A percentile compares a stretch with the other conserved stretches of the same genome.
These are phyloP conservation scores for Babesia ovata DNA, from an alignment of 169 alveolate species.

Conservation along the genomic window DNA sequence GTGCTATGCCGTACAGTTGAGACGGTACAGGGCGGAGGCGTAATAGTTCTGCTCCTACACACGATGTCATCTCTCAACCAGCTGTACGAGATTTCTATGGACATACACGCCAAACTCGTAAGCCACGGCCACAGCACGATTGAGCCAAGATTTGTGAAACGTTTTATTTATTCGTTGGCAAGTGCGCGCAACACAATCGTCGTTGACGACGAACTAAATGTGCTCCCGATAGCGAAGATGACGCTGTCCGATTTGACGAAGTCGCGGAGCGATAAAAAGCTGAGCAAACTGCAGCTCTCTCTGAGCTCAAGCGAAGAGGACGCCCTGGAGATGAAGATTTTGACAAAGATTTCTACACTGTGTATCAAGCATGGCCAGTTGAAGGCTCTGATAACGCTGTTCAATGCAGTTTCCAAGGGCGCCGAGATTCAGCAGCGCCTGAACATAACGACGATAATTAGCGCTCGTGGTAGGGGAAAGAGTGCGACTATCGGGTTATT, in stretches of 20 bases:
- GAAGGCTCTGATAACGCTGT: conserved; percentile 43
- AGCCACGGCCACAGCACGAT: conserved; percentile 84
- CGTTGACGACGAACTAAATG: conserved; percentile 98
- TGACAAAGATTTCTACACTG: conserved; percentile 44
- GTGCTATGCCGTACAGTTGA: conserved; percentile 99
- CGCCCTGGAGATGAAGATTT: conserved; percentile 42
- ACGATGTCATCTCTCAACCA: conserved; percentile 86
- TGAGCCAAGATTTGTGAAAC: conserved; percentile 93
- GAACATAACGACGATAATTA: conserved; percentile 90
- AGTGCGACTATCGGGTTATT: conserved; percentile 97
- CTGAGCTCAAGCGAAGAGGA: conserved; percentile 48
- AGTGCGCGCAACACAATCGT: conserved; percentile 90
- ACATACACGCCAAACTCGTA: conserved; percentile 92
- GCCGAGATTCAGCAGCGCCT: conserved; percentile 35
- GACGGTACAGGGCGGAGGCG: conserved; percentile 99
- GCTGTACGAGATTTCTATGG: conserved; percentile 91
- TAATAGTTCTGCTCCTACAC: conserved; percentile 87
- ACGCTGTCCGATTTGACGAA: conserved; percentile 26
- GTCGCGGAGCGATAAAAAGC: conserved; percentile 31
- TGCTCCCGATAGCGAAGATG: conserved; percentile 90
- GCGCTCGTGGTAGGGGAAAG: conserved; percentile 99
- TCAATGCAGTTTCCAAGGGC: conserved; percentile 35
- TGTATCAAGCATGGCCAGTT: conserved; percentile 68
- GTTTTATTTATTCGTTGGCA: conserved; percentile 87
- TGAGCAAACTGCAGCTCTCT: conserved; percentile 32